Conservation (phyloP, 164 flowering plant genomes). For the Vitis rupestris region DNA sequence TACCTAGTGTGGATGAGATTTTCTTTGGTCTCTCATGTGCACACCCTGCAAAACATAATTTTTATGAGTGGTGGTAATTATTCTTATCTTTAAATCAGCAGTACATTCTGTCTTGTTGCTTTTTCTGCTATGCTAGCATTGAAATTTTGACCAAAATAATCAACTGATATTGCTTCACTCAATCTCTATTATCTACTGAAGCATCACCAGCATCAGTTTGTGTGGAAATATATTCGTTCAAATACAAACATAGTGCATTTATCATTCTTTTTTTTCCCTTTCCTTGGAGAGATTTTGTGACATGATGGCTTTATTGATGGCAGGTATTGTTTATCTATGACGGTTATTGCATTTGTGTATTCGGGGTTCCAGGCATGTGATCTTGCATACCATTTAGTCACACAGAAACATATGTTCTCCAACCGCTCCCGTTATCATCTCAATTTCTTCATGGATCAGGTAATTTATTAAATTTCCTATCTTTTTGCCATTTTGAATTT, state of each 20-base stretch:
- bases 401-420: conserved; percentile 50
- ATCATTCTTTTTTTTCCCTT: not conserved
- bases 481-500: not conserved
- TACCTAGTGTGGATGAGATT: too few relatives aligned
- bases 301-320: conserved; percentile 9
- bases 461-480: conserved; percentile 18
- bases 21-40: too few relatives aligned
- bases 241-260: too few relatives aligned
- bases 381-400: conserved; percentile 45
- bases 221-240: not conserved
- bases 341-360: conserved; percentile 74
- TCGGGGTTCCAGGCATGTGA: conserved; percentile 73
- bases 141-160: too few relatives aligned
- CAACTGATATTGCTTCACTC: too few relatives aligned
- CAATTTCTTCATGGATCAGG: conserved; percentile 91
- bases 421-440: conserved; percentile 48
- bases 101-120: too few relatives aligned
- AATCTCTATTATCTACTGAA: too few relatives aligned
- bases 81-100: too few relatives aligned
- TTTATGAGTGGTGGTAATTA: too few relatives aligned
- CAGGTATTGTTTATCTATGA: conserved; percentile 81
- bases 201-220: too few relatives aligned
- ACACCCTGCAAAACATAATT: too few relatives aligned
- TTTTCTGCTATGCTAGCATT: too few relatives aligned
- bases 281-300: not conserved